Evolutionary conservation across 176 grass and related monocot species (phyloP).

Genomic region (Saccharum spontaneum): DNA sequence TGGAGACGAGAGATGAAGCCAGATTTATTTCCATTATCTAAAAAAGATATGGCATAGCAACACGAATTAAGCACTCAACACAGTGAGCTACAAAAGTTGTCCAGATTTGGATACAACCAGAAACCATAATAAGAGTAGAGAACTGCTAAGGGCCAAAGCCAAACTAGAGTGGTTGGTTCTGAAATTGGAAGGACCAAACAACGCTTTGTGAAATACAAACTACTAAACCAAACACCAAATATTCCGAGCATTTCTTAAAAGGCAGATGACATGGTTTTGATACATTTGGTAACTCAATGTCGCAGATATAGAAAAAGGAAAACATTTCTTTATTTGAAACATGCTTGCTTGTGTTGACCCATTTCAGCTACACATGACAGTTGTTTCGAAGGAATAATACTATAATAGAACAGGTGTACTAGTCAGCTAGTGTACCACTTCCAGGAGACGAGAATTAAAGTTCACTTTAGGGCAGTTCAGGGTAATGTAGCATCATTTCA

Average conservation of each 20-base stretch:
- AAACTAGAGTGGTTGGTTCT: no score
- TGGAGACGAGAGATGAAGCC: no score
- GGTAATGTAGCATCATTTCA: slow-evolving; percentile 16
- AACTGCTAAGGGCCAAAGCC: no score
- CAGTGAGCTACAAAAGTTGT: no score
- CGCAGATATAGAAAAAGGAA: not conserved
- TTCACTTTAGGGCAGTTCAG: not conserved
- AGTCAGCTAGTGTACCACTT: not conserved
- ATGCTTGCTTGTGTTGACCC: not conserved
- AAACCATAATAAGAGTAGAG: no score
- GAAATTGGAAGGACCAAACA: no score
- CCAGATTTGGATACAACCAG: no score
- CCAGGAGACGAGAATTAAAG: not conserved
- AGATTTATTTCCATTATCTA: no score
- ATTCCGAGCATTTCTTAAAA: not conserved
- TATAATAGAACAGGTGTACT: not conserved
- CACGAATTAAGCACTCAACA: no score
- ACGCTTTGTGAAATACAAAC: no score
- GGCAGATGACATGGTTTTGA: not conserved
- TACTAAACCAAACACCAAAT: not conserved
- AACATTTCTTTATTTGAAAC: not conserved
- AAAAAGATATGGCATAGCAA: no score
- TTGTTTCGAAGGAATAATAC: not conserved
- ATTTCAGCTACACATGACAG: not conserved
- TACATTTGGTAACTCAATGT: not conserved